Base-by-base conservation (phyloP, 345 rosid species). In the Moricandia moricandioides region DNA sequence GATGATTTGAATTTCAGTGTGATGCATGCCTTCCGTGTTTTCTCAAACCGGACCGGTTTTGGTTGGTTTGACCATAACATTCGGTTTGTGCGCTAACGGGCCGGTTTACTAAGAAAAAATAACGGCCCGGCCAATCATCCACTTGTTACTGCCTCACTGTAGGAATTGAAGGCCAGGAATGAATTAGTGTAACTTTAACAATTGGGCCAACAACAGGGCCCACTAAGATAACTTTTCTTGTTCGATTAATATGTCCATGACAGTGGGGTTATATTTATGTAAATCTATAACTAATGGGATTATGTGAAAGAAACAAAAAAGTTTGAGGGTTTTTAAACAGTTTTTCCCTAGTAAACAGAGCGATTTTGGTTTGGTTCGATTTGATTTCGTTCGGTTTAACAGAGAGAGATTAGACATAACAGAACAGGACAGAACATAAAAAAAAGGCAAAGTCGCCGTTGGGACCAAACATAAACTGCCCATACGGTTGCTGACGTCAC, bases 1-100 rank as follows among this genome's bases (percentile, higher is more conserved):
- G 40, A 43, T 62, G 59, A 63, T 70, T 70, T 70, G 67, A 77
- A 64, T 70, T 58, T 62, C 58, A 62, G 45, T 11, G 52, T 45
- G 8, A 45, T 62, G 72, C 40, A 45, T 62, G 72, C 40, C 57
- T 34, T 69, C 51, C 4, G 62, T 27, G 24, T 61, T 62, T 40
- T 34, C 34, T 45, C 59, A 8, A 57, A 71, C 67, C 80, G 68
- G 63, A 16, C 5, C 5, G 31, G 31, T 71, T 65, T 5, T 0
- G 16, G n/a, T 7, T 0, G 14, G n/a, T 43, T 56, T 37, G 6
- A 45, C 52, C 47, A 59, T 13, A 0, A 14, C 14, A 37, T 57
- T 47, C 45, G 75, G 60, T 70, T 62, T 26, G 47, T 14, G 52
- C 16, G 31, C 24, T 16, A 33, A 24, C 26, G 17, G n/a, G 13